These are phyloP conservation scores for Suhomyces taliae DNA, from an alignment of 1,139 yeast species.

Conservation along the genomic window DNA sequence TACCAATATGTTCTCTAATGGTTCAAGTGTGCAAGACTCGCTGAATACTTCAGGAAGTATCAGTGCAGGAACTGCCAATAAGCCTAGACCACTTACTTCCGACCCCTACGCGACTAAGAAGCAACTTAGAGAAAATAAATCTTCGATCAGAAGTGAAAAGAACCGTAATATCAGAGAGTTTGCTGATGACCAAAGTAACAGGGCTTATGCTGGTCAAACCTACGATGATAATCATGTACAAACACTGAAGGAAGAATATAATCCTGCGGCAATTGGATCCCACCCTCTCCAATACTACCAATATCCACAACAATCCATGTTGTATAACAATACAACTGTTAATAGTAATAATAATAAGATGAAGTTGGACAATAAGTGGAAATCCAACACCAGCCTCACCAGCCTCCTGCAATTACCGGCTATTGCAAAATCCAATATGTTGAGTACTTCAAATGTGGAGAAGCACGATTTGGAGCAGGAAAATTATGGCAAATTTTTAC, in stretches of 20 bases:
- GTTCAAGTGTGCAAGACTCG: constrained; percentile 11
- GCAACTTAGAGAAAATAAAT: not conserved
- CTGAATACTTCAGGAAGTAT: constrained; percentile 11
- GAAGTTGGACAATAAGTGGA: not conserved
- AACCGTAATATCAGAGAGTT: constrained; percentile 3
- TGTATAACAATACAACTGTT: constrained; percentile 13
- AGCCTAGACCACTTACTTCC: not conserved
- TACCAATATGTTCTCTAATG: constrained; percentile 7
- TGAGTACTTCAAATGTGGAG: constrained; percentile 15
- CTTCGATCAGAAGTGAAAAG: not conserved
- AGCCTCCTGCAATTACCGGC: not conserved
- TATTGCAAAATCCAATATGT: not conserved
- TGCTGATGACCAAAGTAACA: constrained; percentile 8
- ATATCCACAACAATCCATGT: constrained; percentile 26
- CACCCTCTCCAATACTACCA: constrained; percentile 22
- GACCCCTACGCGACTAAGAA: not conserved
- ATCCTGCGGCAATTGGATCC: not conserved
- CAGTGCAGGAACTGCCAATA: constrained; percentile 12
- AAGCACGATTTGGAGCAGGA: constrained; percentile 11
- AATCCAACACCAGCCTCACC: not conserved
- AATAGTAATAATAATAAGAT: no score
- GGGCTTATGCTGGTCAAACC: constrained; percentile 2
- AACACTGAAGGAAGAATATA: not conserved
- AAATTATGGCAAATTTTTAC: not conserved
- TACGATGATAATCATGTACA: not conserved